These are phyloP conservation scores for Gymnopus androsaceus DNA, from an alignment of 1,284 basidiomycete genomes.

Conservation along the genomic window DNA sequence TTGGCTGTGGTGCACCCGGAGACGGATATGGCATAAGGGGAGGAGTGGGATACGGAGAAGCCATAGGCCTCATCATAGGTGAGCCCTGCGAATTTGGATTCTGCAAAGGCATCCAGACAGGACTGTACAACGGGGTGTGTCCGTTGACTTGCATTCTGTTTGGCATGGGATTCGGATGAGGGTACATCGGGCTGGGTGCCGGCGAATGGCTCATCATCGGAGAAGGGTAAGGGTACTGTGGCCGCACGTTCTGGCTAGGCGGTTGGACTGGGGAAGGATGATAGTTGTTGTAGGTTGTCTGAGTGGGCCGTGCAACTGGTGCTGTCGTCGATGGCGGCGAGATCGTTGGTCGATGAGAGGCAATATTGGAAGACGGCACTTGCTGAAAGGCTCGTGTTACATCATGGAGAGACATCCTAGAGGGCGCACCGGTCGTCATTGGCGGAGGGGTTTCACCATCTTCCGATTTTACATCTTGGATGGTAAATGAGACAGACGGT, in stretches of 20 bases:
- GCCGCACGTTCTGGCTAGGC: constrained; percentile 47
- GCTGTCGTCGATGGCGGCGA: constrained; percentile 50
- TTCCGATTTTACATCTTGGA: constrained; percentile 81
- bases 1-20: constrained; percentile 43
- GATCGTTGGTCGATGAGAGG: constrained; percentile 46
- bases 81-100: constrained; percentile 47
- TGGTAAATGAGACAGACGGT: constrained; percentile 69
- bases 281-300: constrained; percentile 31
- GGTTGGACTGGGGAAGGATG: constrained; percentile 37
- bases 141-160: constrained; percentile 61
- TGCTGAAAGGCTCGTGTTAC: constrained; percentile 82
- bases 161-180: constrained; percentile 62
- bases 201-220: constrained; percentile 72
- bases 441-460: constrained; percentile 80
- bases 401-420: constrained; percentile 76
- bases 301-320: constrained; percentile 43
- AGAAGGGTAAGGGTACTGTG: constrained; percentile 61
- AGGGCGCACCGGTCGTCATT: constrained; percentile 52
- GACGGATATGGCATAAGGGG: constrained; percentile 60
- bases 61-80: constrained; percentile 56
- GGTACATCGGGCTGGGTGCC: constrained; percentile 61
- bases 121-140: constrained; percentile 57
- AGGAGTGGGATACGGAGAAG: constrained; percentile 64
- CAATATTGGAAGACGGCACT: constrained; percentile 59
- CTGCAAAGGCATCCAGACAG: constrained; percentile 66